These are phyloP conservation scores for Logfia minima DNA, from an alignment of 129 eudicot genomes.

Conservation along the genomic window DNA sequence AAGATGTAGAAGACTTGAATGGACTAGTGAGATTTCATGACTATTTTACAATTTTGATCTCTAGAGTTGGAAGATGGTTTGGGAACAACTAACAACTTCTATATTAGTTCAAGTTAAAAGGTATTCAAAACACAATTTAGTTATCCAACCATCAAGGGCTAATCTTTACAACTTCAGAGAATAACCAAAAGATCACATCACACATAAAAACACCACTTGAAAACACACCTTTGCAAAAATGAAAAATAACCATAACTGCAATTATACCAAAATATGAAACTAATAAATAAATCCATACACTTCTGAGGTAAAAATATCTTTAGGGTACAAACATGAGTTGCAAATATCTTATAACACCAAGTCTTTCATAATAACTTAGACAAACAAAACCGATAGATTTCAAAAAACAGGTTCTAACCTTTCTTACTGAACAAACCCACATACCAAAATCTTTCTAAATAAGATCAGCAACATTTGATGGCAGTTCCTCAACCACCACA, in stretches of 20 bases:
- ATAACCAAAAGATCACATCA: background rate
- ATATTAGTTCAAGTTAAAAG: too few relatives aligned
- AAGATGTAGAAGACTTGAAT: too few relatives aligned
- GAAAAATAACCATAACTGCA: background rate
- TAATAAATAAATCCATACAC: slow-evolving; percentile 20
- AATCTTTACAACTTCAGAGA: too few relatives aligned
- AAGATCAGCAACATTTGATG: slow-evolving; percentile 44
- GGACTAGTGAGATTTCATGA: too few relatives aligned
- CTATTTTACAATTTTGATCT: too few relatives aligned
- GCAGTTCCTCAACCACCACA: slow-evolving; percentile 49
- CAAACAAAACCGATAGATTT: slow-evolving; percentile 7
- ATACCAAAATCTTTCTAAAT: slow-evolving; percentile 1
- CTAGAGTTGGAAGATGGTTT: too few relatives aligned
- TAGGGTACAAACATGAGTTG: slow-evolving; percentile 30
- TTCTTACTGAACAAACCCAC: slow-evolving; percentile 17
- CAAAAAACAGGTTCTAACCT: slow-evolving; percentile 17
- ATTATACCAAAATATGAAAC: background rate
- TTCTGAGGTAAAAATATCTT: slow-evolving; percentile 13
- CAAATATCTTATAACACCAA: slow-evolving; percentile 13
- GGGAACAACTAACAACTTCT: too few relatives aligned
- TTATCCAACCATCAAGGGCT: too few relatives aligned
- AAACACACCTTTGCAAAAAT: background rate
- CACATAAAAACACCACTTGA: background rate
- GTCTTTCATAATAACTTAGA: slow-evolving; percentile 8
- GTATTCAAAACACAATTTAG: too few relatives aligned